Base-by-base conservation (phyloP, 2,329 filamentous ascomycete genomes). In the Fusarium sp. region DNA sequence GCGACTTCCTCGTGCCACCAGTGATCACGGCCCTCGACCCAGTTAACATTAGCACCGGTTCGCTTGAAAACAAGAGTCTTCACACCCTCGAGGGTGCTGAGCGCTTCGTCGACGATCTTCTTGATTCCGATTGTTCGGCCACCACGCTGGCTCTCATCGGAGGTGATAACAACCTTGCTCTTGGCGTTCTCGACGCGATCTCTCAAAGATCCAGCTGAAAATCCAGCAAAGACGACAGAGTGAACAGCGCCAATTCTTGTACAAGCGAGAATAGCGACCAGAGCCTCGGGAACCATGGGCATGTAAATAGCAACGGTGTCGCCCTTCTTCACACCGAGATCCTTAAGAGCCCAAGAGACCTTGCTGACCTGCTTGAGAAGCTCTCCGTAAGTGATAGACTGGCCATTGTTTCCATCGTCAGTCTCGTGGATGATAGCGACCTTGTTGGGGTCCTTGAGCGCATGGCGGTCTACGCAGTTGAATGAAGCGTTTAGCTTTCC, bases 1-100 rank as follows among this genome's bases (percentile, higher is more conserved):
- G 94, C 92, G 44, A 93, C 90, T 85, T 97, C 93, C 84, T 97
- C 94, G 80, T 97, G 93, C 94, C 94, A 98, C 94, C 94, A 98
- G 77, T 88, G 86, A 82, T 98, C 94, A 76, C 94, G 89, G 69
- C 92, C 93, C 74, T 89, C 83, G 52, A 92, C 96, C 91, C 91
- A 94, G 57, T 93, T 92, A 15, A 97, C 90, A 34, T 97, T 92
- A 30, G 92, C 90, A 46, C 94, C 94, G 27, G 94, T 98, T 73
- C 94, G 91, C 87, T 96, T 94, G 86, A 90, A 97, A 48, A 98
- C 94, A 30, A 98, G 85, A 15, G 92, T 92, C 80, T 92, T 88
- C 61, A 98, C 92, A 72, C 92, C 90, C 8, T 94, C 93, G 80
- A 94, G 97, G 82, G 67, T 48, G 0, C 25, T 94, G 91, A 97